Evolutionary conservation across 148 eudicot genomes (phyloP).

Genomic region (Rhododendron kiyosumense): DNA sequence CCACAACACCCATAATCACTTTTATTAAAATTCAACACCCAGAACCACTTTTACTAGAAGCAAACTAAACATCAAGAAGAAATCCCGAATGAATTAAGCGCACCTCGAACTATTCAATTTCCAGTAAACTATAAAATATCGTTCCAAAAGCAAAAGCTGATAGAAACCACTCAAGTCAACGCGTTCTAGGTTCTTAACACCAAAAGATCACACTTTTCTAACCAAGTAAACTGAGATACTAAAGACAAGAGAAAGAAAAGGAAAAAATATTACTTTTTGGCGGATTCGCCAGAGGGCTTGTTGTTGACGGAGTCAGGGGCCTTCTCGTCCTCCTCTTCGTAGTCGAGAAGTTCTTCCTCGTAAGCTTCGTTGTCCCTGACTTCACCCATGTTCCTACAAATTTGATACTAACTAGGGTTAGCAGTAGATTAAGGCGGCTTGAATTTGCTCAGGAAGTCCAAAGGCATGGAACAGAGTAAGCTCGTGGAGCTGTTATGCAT

Average conservation of each 20-base stretch:
- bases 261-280: conserved; percentile 34
- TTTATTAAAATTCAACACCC: neutral
- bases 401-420: neutral
- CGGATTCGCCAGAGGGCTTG: conserved; percentile 40
- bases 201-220: neutral
- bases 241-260: neutral
- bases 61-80: neutral
- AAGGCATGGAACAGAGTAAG: neutral
- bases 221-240: neutral
- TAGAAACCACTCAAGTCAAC: neutral
- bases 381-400: conserved; percentile 34
- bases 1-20: neutral
- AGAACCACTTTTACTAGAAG: neutral
- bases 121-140: neutral
- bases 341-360: conserved; percentile 60
- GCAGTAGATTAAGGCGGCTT: neutral
- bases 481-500: neutral
- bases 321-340: conserved; percentile 58
- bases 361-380: conserved; percentile 48
- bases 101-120: neutral
- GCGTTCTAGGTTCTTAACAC: neutral
- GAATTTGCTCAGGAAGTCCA: neutral
- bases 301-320: conserved; percentile 37
- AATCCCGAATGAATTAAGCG: neutral
- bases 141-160: neutral